phyloP scores from a whole-genome alignment of 2,329 filamentous ascomycete species.

The Aspergillus felis region DNA sequence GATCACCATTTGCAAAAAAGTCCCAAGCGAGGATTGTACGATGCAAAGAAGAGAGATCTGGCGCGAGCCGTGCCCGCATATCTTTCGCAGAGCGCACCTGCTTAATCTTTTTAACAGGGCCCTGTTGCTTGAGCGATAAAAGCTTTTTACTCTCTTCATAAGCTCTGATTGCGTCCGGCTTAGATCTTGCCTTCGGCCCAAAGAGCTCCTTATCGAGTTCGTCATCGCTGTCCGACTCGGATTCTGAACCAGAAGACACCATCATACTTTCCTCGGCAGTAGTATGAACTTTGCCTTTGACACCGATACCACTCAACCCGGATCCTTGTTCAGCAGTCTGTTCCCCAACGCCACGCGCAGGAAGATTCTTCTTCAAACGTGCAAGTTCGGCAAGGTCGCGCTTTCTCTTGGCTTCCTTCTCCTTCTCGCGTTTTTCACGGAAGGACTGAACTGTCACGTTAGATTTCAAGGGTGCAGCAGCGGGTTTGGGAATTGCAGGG shows the following conservation, averaged over 20 bases:
- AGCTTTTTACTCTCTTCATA: constrained; percentile 46
- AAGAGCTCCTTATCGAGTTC: constrained; percentile 69
- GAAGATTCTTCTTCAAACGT: constrained; percentile 55
- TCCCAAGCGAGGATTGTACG: constrained; percentile 89
- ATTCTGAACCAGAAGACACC: constrained; percentile 66
- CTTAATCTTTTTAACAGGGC: constrained; percentile 79
- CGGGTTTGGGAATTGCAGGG: constrained; percentile 23
- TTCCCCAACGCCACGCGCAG: constrained; percentile 49
- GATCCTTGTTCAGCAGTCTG: constrained; percentile 73
- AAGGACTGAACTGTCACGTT: constrained; percentile 53
- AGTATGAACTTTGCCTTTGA: constrained; percentile 74
- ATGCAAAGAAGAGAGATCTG: constrained; percentile 81
- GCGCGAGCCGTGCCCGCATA: constrained; percentile 86
- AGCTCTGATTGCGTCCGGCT: constrained; percentile 40
- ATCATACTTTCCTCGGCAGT: constrained; percentile 77
- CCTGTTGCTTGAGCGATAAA: constrained; percentile 56
- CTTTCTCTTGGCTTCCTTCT: constrained; percentile 69
- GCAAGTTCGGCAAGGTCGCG: constrained; percentile 70
- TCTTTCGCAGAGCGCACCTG: constrained; percentile 81
- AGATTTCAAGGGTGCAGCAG: constrained; percentile 24
- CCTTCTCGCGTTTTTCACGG: constrained; percentile 68
- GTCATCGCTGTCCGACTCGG: constrained; percentile 70
- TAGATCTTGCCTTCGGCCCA: constrained; percentile 39
- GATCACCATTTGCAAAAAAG: constrained; percentile 83
- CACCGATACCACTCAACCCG: constrained; percentile 66